These are phyloP conservation scores for Saccharomycopsis phalli DNA, from an alignment of 1,139 yeast species.

Conservation along the genomic window DNA sequence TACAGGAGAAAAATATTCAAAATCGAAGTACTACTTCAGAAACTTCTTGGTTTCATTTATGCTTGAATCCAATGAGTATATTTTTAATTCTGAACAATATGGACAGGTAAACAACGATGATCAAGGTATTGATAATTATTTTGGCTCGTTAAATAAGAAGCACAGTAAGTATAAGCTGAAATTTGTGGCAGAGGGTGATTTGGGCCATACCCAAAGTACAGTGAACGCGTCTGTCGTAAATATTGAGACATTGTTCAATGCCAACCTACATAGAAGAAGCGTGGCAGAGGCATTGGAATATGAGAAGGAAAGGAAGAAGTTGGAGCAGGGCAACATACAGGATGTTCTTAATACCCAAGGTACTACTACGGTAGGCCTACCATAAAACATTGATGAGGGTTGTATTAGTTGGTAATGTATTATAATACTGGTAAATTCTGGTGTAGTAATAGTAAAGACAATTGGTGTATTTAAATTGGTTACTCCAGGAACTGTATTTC, in stretches of 20 bases:
- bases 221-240: neutral
- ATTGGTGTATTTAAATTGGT: no score
- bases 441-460: no score
- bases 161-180: conserved; percentile 1
- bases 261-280: neutral
- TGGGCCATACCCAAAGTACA: neutral
- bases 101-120: conserved; percentile 3
- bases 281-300: neutral
- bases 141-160: conserved; percentile 2
- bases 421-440: no score
- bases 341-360: no score
- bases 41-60: conserved; percentile 17
- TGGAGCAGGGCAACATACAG: no score
- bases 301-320: neutral
- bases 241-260: neutral
- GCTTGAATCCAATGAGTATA: conserved; percentile 15
- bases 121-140: conserved; percentile 1
- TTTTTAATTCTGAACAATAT: conserved; percentile 11
- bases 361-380: no score
- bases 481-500: no score
- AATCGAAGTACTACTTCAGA: conserved; percentile 12
- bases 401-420: no score
- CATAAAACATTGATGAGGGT: no score
- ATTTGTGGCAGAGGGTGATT: neutral
- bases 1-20: conserved; percentile 6